These are phyloP conservation scores for Trapa bicornis DNA, from an alignment of 345 rosid species.

Conservation along the genomic window DNA sequence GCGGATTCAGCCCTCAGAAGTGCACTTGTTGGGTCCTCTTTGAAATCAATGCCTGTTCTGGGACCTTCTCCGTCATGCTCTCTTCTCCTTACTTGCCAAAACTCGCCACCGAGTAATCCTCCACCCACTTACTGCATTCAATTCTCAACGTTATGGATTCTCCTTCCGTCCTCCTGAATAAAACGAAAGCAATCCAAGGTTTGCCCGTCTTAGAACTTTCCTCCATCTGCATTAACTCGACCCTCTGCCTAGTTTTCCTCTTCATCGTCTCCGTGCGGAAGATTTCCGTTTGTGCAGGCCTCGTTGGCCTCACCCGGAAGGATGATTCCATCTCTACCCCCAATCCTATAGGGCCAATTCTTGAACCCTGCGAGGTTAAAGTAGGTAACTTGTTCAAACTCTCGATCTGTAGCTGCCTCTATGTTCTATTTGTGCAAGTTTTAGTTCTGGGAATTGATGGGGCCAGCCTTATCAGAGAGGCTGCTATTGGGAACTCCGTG, in stretches of 20 bases:
- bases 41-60: constrained; percentile 6
- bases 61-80: background rate
- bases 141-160: constrained; percentile 6
- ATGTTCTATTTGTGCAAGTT: constrained; percentile 56
- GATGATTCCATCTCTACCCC: constrained; percentile 46
- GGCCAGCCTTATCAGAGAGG: constrained; percentile 40
- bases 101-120: background rate
- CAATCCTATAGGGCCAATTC: constrained; percentile 27
- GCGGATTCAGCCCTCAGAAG: constrained; percentile 3
- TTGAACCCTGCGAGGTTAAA: constrained; percentile 26
- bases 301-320: constrained; percentile 40
- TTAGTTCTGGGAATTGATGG: constrained; percentile 67
- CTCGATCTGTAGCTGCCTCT: constrained; percentile 58
- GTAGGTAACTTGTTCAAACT: constrained; percentile 55
- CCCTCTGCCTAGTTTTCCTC: constrained; percentile 52
- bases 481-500: constrained; percentile 26
- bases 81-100: constrained; percentile 2
- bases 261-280: constrained; percentile 49
- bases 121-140: constrained; percentile 11
- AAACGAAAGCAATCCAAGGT: constrained; percentile 18
- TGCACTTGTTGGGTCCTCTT: constrained; percentile 7
- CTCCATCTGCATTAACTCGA: constrained; percentile 56
- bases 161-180: constrained; percentile 7
- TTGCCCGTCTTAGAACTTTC: constrained; percentile 55
- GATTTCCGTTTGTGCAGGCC: constrained; percentile 49